phyloP scores from a whole-genome alignment of 371 early-diverging fungal species.

The Mortierella polycephala region DNA sequence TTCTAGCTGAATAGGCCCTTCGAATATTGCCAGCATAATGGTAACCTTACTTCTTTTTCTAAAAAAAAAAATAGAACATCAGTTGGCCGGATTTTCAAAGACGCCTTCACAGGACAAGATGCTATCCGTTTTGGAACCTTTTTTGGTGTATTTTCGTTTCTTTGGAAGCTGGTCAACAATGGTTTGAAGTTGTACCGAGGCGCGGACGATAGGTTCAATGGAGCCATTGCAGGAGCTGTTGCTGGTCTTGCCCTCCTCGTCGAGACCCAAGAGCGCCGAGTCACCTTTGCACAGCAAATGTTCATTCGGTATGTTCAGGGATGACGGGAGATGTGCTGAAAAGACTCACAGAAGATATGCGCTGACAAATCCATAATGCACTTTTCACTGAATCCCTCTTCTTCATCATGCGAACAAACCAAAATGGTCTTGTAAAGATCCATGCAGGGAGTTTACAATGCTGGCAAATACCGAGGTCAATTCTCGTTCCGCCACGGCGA shows the following conservation, averaged over 20 bases:
- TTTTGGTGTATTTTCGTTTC: conserved; percentile 78
- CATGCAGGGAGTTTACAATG: conserved; percentile 68
- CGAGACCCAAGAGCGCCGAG: conserved; percentile 68
- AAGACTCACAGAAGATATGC: neutral
- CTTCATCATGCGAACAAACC: neutral
- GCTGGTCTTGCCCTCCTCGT: conserved; percentile 68
- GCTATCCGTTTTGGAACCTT: conserved; percentile 74
- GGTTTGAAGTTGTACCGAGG: conserved; percentile 65
- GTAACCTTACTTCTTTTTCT: neutral
- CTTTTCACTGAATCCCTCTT: neutral
- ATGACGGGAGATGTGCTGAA: neutral
- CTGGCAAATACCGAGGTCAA: conserved; percentile 68
- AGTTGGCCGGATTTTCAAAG: conserved; percentile 53
- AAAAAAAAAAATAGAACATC: conserved; percentile 54
- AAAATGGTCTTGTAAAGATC: conserved; percentile 53
- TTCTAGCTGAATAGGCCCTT: neutral
- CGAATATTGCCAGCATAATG: too few species aligned
- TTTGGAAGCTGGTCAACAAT: conserved; percentile 82
- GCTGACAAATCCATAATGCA: conserved; percentile 16
- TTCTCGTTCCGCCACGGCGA: conserved; percentile 75
- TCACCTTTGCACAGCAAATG: conserved; percentile 71
- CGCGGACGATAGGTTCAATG: conserved; percentile 71
- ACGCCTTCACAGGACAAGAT: conserved; percentile 63
- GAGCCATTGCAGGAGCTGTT: conserved; percentile 64
- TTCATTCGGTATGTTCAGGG: conserved; percentile 27